Conservation (phyloP, 2,329 filamentous ascomycete genomes). For the Teratosphaeria gauchensis region DNA sequence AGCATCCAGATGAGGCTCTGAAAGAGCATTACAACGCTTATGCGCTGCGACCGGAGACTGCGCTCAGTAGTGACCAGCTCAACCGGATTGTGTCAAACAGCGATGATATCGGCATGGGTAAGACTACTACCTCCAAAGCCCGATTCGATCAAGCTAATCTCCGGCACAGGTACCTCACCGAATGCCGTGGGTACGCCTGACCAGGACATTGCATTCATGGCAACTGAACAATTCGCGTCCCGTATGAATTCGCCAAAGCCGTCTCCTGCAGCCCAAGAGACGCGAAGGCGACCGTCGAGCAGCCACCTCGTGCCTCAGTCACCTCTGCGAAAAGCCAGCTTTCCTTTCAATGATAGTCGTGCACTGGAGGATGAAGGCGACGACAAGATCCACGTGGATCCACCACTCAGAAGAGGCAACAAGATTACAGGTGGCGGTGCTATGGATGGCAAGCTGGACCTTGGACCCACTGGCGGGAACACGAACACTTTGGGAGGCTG, state of each 20-base stretch:
- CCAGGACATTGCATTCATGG: slow-evolving; percentile 83
- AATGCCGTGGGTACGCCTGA: slow-evolving; percentile 66
- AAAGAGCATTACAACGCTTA: slow-evolving; percentile 62
- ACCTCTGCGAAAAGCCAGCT: slow-evolving; percentile 38
- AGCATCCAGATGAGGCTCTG: slow-evolving; percentile 72
- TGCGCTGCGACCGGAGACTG: slow-evolving; percentile 63
- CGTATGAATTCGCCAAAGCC: slow-evolving; percentile 59
- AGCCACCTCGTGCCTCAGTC: slow-evolving; percentile 30
- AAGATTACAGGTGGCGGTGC: slow-evolving; percentile 41
- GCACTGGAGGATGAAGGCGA: slow-evolving; percentile 44
- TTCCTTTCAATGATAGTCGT: slow-evolving; percentile 33
- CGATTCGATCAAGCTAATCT: background rate
- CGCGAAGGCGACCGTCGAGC: slow-evolving; percentile 21
- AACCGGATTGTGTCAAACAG: slow-evolving; percentile 80
- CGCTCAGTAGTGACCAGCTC: slow-evolving; percentile 79
- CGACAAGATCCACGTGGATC: slow-evolving; percentile 68
- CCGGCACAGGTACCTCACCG: slow-evolving; percentile 50
- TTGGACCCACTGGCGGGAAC: slow-evolving; percentile 38
- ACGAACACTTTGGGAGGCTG: slow-evolving; percentile 39
- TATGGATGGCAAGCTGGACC: slow-evolving; percentile 43
- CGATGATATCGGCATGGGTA: slow-evolving; percentile 45
- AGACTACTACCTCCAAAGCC: background rate
- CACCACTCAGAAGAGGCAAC: slow-evolving; percentile 41
- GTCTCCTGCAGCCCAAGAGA: slow-evolving; percentile 33
- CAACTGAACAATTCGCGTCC: slow-evolving; percentile 72